Evolutionary conservation across 2,329 filamentous ascomycete species (phyloP).

Genomic region (Helotiales sp.): DNA sequence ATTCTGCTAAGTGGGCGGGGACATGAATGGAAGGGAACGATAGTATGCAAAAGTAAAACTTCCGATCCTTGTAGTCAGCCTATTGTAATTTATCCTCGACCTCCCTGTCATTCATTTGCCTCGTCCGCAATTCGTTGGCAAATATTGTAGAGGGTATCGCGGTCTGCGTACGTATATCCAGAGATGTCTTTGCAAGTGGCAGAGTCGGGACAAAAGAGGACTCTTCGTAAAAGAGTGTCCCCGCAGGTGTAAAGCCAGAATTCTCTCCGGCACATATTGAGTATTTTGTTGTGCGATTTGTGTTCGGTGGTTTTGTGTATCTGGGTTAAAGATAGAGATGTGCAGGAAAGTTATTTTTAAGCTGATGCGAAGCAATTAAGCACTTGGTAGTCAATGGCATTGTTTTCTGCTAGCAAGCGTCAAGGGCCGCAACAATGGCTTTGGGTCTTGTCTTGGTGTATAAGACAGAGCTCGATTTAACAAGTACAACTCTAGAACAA

Average conservation of each 20-base stretch:
- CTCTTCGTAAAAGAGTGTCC: neutral
- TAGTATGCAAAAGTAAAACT: too few relatives aligned
- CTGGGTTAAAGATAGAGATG: neutral
- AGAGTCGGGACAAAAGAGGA: neutral
- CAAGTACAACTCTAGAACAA: too few relatives aligned
- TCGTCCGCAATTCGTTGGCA: neutral
- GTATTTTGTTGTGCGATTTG: neutral
- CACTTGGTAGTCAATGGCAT: too few relatives aligned
- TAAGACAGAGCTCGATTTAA: too few relatives aligned
- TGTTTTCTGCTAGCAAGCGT: too few relatives aligned
- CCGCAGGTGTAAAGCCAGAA: neutral
- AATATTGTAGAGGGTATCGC: neutral
- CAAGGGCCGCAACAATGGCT: too few relatives aligned
- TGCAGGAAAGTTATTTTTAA: too few relatives aligned
- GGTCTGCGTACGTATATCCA: neutral
- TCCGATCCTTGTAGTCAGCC: too few relatives aligned
- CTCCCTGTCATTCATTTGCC: neutral
- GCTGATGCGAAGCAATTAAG: too few relatives aligned
- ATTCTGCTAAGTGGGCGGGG: too few relatives aligned
- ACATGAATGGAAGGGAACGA: too few relatives aligned
- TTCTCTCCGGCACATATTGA: neutral
- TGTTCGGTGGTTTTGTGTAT: neutral
- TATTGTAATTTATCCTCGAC: neutral
- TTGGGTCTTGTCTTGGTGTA: too few relatives aligned
- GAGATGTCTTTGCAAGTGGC: neutral